phyloP scores from a whole-genome alignment of 83 land plant species.

The Isoetes engelmannii region DNA sequence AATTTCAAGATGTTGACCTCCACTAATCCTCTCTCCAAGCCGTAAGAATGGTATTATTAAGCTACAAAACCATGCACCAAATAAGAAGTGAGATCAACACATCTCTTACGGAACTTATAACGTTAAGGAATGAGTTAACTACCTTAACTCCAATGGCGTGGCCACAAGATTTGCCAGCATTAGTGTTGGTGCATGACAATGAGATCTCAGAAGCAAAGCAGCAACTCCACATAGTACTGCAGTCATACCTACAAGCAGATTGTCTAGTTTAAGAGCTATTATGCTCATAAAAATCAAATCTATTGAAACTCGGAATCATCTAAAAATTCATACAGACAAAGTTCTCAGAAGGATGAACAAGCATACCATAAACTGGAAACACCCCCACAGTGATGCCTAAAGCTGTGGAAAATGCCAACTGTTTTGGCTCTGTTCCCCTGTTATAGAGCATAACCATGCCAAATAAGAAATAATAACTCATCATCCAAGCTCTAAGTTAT shows the following conservation, averaged over 20 bases:
- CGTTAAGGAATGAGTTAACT: background rate
- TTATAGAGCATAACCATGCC: too few relatives aligned
- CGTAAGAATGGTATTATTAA: slow-evolving; percentile 34
- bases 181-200: slow-evolving; percentile 69
- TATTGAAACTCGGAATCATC: background rate
- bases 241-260: slow-evolving; percentile 50
- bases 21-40: slow-evolving; percentile 24
- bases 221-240: slow-evolving; percentile 79
- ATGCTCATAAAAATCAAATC: slow-evolving; percentile 4
- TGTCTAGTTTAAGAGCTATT: background rate
- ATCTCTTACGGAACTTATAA: background rate
- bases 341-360: background rate
- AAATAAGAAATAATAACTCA: too few relatives aligned
- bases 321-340: background rate
- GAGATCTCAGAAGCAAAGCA: slow-evolving; percentile 58
- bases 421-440: slow-evolving; percentile 88
- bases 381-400: slow-evolving; percentile 80
- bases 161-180: slow-evolving; percentile 90
- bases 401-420: slow-evolving; percentile 75
- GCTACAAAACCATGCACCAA: slow-evolving; percentile 8
- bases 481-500: too few relatives aligned
- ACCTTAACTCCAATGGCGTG: slow-evolving; percentile 88
- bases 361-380: slow-evolving; percentile 81
- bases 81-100: background rate
- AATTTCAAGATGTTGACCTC: slow-evolving; percentile 19